Conservation (phyloP, 176 grass and related monocot genomes). For the Zoysia japonica region DNA sequence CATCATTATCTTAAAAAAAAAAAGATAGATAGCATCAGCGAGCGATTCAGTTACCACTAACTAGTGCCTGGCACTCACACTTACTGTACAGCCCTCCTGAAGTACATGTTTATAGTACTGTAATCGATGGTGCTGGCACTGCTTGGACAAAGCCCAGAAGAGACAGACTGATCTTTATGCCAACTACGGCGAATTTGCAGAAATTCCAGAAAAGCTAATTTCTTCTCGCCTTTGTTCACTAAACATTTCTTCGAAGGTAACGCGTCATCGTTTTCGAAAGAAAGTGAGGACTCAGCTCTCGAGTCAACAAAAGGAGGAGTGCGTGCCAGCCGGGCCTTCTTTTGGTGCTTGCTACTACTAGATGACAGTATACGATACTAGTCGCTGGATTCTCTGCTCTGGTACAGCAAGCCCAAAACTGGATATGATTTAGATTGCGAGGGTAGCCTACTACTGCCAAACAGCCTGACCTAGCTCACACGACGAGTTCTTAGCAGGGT, state of each 20-base stretch:
- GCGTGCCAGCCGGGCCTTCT: conserved; percentile 24
- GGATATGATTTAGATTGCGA: background rate
- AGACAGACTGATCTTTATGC: conserved; percentile 24
- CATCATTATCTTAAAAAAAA: no score
- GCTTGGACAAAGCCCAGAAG: conserved; percentile 26
- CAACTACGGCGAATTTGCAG: background rate
- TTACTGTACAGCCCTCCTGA: no score
- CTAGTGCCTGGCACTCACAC: no score
- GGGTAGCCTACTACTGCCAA: conserved; percentile 21
- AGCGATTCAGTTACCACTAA: no score
- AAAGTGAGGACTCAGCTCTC: background rate
- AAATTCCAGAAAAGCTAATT: background rate
- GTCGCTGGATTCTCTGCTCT: background rate
- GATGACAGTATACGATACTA: background rate
- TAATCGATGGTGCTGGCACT: background rate
- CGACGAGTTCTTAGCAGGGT: background rate
- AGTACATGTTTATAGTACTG: background rate
- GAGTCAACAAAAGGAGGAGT: conserved; percentile 43
- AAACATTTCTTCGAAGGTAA: background rate
- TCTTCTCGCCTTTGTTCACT: background rate
- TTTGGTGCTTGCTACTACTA: background rate
- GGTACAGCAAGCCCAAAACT: conserved; percentile 1
- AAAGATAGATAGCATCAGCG: no score
- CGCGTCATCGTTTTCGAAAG: conserved; percentile 11
- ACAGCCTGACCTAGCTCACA: background rate